Evolutionary conservation across 495 filamentous ascomycete genomes (phyloP).

Genomic region (Podospora pseudocomata): DNA sequence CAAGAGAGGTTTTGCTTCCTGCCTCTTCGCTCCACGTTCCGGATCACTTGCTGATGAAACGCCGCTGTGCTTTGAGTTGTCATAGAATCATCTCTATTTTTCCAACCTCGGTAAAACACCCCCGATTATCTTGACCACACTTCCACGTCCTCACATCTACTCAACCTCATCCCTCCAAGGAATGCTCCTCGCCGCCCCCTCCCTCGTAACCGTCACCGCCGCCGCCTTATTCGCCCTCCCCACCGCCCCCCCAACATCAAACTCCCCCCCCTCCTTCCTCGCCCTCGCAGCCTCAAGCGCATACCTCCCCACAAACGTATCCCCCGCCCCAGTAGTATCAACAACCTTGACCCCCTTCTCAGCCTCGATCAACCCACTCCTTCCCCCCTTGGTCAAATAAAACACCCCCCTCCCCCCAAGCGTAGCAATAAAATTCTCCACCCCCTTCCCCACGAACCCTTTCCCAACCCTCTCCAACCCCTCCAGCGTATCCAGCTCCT

Average conservation of each 20-base stretch:
- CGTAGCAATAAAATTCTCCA: constrained; percentile 75
- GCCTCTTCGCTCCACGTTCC: too few species aligned
- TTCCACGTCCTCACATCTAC: constrained; percentile 4
- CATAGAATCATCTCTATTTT: too few species aligned
- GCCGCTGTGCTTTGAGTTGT: too few species aligned
- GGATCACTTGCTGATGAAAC: too few species aligned
- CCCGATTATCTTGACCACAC: too few species aligned
- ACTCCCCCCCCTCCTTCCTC: constrained; percentile 30
- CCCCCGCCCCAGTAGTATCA: constrained; percentile 92
- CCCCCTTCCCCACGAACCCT: constrained; percentile 63
- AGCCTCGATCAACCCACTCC: constrained; percentile 49
- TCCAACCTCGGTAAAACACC: too few species aligned
- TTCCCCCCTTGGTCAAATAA: constrained; percentile 38
- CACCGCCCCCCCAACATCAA: constrained; percentile 59
- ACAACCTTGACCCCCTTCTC: constrained; percentile 63
- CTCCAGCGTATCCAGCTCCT: constrained; percentile 47
- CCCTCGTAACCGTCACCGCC: constrained; percentile 68
- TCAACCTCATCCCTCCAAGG: constrained; percentile 79
- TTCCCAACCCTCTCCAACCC: constrained; percentile 44
- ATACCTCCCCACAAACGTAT: constrained; percentile 90
- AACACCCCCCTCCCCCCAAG: constrained; percentile 75
- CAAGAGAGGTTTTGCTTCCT: too few species aligned
- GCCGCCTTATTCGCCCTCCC: constrained; percentile 68
- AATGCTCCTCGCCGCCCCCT: constrained; percentile 83
- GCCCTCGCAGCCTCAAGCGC: constrained; percentile 58